These are phyloP conservation scores for Suhomyces sp. DNA, from an alignment of 805 yeast species.

Conservation along the genomic window DNA sequence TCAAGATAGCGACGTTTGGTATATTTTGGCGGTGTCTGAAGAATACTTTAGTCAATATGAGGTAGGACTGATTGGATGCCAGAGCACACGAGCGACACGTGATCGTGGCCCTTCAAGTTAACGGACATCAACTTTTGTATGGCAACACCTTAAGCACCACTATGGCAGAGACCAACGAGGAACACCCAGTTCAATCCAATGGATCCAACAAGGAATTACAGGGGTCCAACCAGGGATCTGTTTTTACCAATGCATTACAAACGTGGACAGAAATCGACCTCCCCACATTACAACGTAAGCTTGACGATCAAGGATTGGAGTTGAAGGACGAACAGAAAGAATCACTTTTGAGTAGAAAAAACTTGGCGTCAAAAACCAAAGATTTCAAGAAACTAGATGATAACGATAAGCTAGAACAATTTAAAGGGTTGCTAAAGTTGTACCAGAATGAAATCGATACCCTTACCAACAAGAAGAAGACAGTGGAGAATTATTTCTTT, in stretches of 20 bases:
- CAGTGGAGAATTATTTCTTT: conserved; percentile 69
- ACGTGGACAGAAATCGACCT: conserved; percentile 76
- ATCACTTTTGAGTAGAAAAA: conserved; percentile 69
- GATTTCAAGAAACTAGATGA: conserved; percentile 72
- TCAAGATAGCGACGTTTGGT: background rate
- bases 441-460: conserved; percentile 89
- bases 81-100: background rate
- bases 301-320: conserved; percentile 73
- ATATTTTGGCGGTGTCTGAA: background rate
- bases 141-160: background rate
- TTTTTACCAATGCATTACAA: conserved; percentile 47
- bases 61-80: background rate
- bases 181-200: background rate
- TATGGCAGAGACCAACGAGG: background rate
- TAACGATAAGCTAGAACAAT: conserved; percentile 60
- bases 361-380: conserved; percentile 81
- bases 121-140: background rate
- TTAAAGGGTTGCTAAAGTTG: conserved; percentile 64
- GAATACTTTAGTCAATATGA: too few species aligned
- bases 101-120: background rate
- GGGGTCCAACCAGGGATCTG: background rate
- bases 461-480: conserved; percentile 73
- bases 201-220: background rate
- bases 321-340: conserved; percentile 67
- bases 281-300: conserved; percentile 61